Conservation (phyloP, 441 rosid genomes). For the Raphanus hybrid region DNA sequence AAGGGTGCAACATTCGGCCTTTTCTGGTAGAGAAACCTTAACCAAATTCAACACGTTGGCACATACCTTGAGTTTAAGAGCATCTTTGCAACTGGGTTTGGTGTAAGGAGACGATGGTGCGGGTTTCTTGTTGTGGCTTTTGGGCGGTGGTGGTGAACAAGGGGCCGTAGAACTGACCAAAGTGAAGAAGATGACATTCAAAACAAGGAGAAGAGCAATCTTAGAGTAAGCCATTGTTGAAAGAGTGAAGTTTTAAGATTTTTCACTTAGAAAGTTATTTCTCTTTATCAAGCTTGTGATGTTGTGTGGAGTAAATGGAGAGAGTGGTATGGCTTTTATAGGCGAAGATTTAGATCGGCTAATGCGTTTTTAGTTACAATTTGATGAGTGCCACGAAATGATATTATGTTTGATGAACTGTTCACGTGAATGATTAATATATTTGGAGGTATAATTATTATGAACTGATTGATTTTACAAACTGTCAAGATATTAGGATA, state of each 20-base stretch:
- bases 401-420: neutral
- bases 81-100: slow-evolving; percentile 30
- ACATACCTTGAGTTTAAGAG: slow-evolving; percentile 36
- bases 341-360: neutral
- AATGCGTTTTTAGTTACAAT: neutral
- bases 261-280: slow-evolving; percentile 5
- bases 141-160: slow-evolving; percentile 36
- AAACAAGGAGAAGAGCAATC: slow-evolving; percentile 20
- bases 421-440: neutral
- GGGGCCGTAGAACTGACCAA: slow-evolving; percentile 33
- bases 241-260: neutral
- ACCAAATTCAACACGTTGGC: slow-evolving; percentile 37
- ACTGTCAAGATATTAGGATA: neutral
- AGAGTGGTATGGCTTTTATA: slow-evolving; percentile 24
- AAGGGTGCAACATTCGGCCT: slow-evolving; percentile 17
- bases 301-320: slow-evolving; percentile 21
- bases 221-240: slow-evolving; percentile 33
- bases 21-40: slow-evolving; percentile 32
- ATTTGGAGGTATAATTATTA: neutral
- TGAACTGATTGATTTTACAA: neutral
- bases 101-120: slow-evolving; percentile 19
- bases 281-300: slow-evolving; percentile 25
- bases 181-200: slow-evolving; percentile 34
- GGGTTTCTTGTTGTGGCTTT: slow-evolving; percentile 26
- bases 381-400: neutral